Evolutionary conservation across 176 grass and related monocot genomes (phyloP), one percentile per base, ranked within the genome.

Genomic region (Miscanthus lutarioriparius): DNA sequence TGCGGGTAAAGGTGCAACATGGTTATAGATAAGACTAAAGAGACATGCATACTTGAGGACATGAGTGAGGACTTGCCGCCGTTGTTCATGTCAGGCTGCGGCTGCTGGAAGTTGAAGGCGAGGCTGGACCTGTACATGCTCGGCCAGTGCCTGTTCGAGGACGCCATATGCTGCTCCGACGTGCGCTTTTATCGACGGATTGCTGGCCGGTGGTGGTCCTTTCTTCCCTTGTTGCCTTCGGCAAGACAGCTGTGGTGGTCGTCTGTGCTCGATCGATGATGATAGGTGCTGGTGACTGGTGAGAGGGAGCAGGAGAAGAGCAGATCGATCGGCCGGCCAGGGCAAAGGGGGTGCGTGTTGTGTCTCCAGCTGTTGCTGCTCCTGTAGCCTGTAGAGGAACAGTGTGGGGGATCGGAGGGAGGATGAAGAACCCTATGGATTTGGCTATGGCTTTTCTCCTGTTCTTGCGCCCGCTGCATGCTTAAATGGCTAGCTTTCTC

Each of bases 111-210:
- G 81, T 90, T 88, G 81, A 85, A 84, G 76, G 81, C 76, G 10
- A 90, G 97, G 8, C 89, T 99, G 71, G 97, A 96, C 85, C 88
- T 96, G 97, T 96, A 99, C 97, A 99, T 84, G 88, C 91, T 99
- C 64, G 97, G 93, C 97, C 97, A 99, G 88, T 99, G 97, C 79
- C 84, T 96, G 83, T 99, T 96, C 5, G 97, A 91, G 47, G 97
- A 96, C 43, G 93, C 91, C 97, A 99, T 90, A 4, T 47, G 28
- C 36, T 32, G 41, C 72, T 38, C 77, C 38, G 54, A 38, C 62
- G 16, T 56, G 59, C 48, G 70, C 36, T 64, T 58, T 35, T 75
- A 38, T 69, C 65, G 45, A 45, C 19, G n/a, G 45, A 41, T 56
- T 35, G 27, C 53, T 0, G 28, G 45, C 25, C 53, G 6, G 51